Conservation (phyloP, 345 rosid genomes). For the Bretschneidera sinensis region DNA sequence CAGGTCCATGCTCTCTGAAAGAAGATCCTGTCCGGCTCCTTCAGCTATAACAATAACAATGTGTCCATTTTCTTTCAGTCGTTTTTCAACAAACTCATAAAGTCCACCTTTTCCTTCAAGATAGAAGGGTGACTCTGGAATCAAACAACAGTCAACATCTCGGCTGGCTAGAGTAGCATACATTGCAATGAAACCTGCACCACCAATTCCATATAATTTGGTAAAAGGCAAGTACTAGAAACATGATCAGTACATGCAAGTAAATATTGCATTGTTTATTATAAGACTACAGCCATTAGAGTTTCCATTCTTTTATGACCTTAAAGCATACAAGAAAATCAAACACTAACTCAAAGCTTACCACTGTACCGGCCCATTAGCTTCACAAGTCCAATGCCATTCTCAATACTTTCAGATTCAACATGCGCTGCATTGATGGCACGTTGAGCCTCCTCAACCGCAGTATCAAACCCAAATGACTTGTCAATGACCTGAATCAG, state of each 20-base stretch:
- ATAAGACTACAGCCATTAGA: background rate
- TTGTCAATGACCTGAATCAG: constrained; percentile 76
- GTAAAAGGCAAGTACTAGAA: background rate
- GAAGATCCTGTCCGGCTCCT: constrained; percentile 88
- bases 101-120: constrained; percentile 90
- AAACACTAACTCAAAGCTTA: constrained; percentile 26
- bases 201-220: constrained; percentile 6
- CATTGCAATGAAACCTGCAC: constrained; percentile 66
- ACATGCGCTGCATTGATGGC: constrained; percentile 92
- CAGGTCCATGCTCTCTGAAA: constrained; percentile 43
- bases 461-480: constrained; percentile 91
- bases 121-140: constrained; percentile 90
- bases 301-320: constrained; percentile 8
- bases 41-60: constrained; percentile 87
- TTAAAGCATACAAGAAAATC: background rate
- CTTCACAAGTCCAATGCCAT: constrained; percentile 87
- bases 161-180: constrained; percentile 87
- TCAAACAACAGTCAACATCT: constrained; percentile 92
- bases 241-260: background rate
- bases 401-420: constrained; percentile 69
- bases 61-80: constrained; percentile 75
- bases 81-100: constrained; percentile 49
- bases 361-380: constrained; percentile 90
- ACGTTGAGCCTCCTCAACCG: constrained; percentile 96
- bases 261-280: background rate